These are phyloP conservation scores for Clavispora phyllophila DNA, from an alignment of 805 yeast species.

Conservation along the genomic window DNA sequence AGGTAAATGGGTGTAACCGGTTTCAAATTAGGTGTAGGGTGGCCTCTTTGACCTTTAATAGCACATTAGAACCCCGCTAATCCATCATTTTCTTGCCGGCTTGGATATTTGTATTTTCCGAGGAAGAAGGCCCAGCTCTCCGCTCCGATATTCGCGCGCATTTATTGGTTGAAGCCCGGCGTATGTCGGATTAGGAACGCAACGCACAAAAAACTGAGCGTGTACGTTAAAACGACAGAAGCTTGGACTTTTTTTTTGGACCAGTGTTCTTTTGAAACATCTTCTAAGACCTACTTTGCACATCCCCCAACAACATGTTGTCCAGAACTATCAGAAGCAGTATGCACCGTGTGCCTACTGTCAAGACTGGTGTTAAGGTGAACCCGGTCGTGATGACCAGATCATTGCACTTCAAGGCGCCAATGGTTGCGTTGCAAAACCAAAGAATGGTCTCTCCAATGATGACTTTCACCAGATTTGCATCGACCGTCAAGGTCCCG, in stretches of 20 bases:
- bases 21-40: no score
- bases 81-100: neutral
- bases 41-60: no score
- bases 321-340: conserved; percentile 28
- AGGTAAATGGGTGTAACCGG: no score
- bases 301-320: conserved; percentile 20
- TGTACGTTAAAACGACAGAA: neutral
- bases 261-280: neutral
- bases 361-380: conserved; percentile 9
- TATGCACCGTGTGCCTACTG: conserved; percentile 23
- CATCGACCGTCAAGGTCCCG: conserved; percentile 76
- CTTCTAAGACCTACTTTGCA: neutral
- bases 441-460: neutral
- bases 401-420: conserved; percentile 9
- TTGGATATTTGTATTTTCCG: neutral
- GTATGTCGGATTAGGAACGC: conserved; percentile 8
- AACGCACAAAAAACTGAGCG: neutral
- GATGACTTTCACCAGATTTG: conserved; percentile 31
- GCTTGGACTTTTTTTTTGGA: neutral
- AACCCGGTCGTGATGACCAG: conserved; percentile 15
- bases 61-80: no score
- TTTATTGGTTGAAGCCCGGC: conserved; percentile 16
- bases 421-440: neutral
- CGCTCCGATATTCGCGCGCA: conserved; percentile 10
- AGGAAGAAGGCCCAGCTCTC: neutral